A percentile compares a stretch with the other conserved stretches of the same genome.
Conservation (phyloP, 495 filamentous ascomycete genomes). For the Xylona heveae region DNA sequence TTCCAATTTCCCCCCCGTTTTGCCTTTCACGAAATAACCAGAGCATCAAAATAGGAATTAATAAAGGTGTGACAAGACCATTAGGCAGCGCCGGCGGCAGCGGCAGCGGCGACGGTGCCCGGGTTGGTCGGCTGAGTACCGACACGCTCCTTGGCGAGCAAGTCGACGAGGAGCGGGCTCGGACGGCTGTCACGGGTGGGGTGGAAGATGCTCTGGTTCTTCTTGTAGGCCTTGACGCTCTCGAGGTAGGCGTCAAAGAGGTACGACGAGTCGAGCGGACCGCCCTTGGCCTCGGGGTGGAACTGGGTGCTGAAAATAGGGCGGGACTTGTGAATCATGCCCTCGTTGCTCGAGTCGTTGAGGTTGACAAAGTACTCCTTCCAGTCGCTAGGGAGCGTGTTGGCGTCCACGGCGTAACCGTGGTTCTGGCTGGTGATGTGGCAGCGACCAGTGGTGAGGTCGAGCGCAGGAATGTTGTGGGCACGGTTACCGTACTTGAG, state of each 20-base stretch:
- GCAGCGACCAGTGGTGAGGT: conserved; percentile 86
- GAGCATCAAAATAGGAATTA: too few relatives aligned
- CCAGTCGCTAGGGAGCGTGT: conserved; percentile 64
- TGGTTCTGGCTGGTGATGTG: conserved; percentile 98
- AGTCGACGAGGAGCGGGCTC: conserved; percentile 68
- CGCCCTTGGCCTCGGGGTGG: conserved; percentile 94
- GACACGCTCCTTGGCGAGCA: conserved; percentile 82
- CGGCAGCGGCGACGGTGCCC: too few relatives aligned
- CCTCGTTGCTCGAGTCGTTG: conserved; percentile 89
- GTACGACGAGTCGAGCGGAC: conserved; percentile 80
- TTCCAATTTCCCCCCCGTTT: too few relatives aligned
- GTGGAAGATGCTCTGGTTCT: conserved; percentile 42
- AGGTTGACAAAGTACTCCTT: conserved; percentile 97
- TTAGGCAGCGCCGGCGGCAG: too few relatives aligned
- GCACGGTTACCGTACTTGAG: conserved; percentile 95
- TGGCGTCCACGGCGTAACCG: conserved; percentile 85
- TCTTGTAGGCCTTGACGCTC: conserved; percentile 74
- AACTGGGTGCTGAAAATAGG: conserved; percentile 98
- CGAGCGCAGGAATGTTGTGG: conserved; percentile 92
- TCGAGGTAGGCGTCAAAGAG: conserved; percentile 92
- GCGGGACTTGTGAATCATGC: conserved; percentile 85
- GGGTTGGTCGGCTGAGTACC: too few relatives aligned
- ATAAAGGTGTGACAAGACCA: too few relatives aligned
- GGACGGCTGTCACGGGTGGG: conserved; percentile 57
- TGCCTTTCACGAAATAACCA: too few relatives aligned